phyloP scores from a whole-genome alignment of 169 alveolate genomes.

The Theileria orientalis region DNA sequence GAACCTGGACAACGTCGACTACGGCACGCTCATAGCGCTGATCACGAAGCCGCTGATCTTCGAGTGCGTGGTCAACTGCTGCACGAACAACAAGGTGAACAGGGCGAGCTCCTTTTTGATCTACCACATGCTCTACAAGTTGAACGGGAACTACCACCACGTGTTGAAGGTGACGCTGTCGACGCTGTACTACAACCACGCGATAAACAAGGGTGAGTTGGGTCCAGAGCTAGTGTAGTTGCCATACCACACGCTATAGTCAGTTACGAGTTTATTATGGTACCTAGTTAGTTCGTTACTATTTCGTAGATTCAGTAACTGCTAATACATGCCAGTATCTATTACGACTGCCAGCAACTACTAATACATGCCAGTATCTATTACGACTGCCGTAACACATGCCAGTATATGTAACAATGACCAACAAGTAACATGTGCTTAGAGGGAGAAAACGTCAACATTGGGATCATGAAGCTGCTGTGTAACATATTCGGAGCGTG shows the following conservation, averaged over 20 bases:
- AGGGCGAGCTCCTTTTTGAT: slow-evolving; percentile 41
- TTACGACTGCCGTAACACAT: background rate
- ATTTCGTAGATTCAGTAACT: too few relatives aligned
- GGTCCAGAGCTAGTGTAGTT: too few relatives aligned
- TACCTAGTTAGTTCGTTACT: background rate
- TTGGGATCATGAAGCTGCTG: slow-evolving; percentile 43
- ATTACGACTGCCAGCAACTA: background rate
- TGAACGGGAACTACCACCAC: slow-evolving; percentile 26
- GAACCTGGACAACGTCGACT: background rate
- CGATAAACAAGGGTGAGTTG: too few relatives aligned
- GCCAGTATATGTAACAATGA: too few relatives aligned
- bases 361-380: background rate
- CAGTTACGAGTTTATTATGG: background rate
- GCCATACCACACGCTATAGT: too few relatives aligned
- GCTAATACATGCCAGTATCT: background rate
- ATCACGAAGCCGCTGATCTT: slow-evolving; percentile 41
- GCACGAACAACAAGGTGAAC: slow-evolving; percentile 34
- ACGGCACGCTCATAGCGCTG: background rate
- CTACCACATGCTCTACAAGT: slow-evolving; percentile 34
- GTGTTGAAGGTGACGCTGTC: slow-evolving; percentile 42
- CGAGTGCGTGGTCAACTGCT: slow-evolving; percentile 45
- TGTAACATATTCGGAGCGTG: slow-evolving; percentile 35
- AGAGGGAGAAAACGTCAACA: background rate
- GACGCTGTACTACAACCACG: slow-evolving; percentile 27
- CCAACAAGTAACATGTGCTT: too few relatives aligned